Evolutionary conservation across 202 grass and related monocot genomes (phyloP), one percentile per base, ranked within the genome.

Genomic region (Zizania palustris): DNA sequence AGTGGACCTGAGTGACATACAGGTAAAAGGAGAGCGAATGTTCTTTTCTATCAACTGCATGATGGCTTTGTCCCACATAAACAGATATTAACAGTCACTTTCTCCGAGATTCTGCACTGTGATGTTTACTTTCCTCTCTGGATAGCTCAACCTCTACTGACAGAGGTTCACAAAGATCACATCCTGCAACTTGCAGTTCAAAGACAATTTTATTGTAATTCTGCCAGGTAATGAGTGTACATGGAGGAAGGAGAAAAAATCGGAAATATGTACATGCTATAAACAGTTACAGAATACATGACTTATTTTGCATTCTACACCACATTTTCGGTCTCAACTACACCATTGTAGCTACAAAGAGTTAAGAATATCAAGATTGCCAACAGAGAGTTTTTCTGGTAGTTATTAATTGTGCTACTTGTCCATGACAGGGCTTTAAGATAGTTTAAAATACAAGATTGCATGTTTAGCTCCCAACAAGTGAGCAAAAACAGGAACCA

Each of bases 11-110:
- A 12, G n/a, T 58, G 36, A 40, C 76, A 67, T 60, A 57, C 41
- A 84, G 22, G 81, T 71, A 38, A 60, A 80, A 84, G 71, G 57
- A 80, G 45, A 77, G 50, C 49, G 72, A 67, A 51, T 33, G 42
- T 63, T 57, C 51, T 7, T 55, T 36, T 63, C 46, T 45, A 51
- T 60, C 7, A 10, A 22, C 63, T 14, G 45, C 46, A 80, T 66
- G 57, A 71, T 71, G 76, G 58, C 28, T 51, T 59, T 34, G 44
- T 63, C 48, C 14, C 70, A 63, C 81, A 57, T 50, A 79, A 58
- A 63, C 72, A 61, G 57, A 59, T 48, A 57, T 7, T 65, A 88
- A 7, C 56, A 69, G 14, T 46, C 64, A 45, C 65, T 81, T 40
- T 9, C 48, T 76, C 34, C 7, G 1, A 51, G 71, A 76, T 65